These are phyloP conservation scores for Anaeromyces robustus DNA, from an alignment of 192 early-diverging fungal genomes.

Conservation along the genomic window DNA sequence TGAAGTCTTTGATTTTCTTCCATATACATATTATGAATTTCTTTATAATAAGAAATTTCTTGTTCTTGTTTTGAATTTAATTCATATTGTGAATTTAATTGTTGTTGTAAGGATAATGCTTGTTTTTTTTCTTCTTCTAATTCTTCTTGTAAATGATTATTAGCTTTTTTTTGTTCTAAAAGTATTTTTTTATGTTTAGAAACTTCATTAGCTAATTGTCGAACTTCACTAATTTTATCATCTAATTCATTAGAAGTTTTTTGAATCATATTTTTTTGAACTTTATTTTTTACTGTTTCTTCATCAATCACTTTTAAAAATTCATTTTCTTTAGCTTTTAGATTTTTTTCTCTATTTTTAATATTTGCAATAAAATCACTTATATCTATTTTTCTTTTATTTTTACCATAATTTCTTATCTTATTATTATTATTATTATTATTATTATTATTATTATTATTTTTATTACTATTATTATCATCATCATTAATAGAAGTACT, in stretches of 20 bases:
- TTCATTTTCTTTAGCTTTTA: neutral
- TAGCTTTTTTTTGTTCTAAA: neutral
- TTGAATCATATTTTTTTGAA: neutral
- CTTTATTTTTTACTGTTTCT: neutral
- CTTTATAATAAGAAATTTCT: neutral
- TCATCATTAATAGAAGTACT: no score
- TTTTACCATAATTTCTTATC: neutral
- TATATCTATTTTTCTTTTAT: neutral
- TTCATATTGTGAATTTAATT: neutral
- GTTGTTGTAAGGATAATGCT: neutral
- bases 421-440: no score
- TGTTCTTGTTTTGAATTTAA: neutral
- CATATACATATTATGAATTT: neutral
- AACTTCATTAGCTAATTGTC: neutral
- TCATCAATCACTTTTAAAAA: neutral
- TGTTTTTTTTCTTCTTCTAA: neutral
- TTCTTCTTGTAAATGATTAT: neutral
- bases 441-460: no score
- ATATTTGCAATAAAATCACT: neutral
- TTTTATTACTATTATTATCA: no score
- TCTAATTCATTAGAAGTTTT: neutral
- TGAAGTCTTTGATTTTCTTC: neutral
- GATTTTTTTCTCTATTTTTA: neutral
- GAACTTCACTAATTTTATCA: neutral
- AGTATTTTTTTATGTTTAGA: neutral